Evolutionary conservation across 2,329 filamentous ascomycete genomes (phyloP).

Genomic region (Paraconiothyrium sp.): DNA sequence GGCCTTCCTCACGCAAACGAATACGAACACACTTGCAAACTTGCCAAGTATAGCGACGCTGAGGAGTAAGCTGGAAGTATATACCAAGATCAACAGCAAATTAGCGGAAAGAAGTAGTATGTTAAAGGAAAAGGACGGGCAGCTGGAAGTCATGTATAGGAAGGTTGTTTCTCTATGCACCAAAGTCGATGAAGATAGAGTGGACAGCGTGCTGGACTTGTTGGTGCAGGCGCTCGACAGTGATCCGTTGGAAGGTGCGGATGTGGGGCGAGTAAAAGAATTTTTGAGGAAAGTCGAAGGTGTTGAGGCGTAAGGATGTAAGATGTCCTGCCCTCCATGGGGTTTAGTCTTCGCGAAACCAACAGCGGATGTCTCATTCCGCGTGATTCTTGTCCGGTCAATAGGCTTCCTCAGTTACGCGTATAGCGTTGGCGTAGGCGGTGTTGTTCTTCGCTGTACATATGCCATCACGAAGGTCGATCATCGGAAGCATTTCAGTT

Average conservation of each 20-base stretch:
- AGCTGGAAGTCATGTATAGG: conserved; percentile 87
- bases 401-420: too few species aligned
- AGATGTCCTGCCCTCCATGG: background rate
- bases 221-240: conserved; percentile 90
- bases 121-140: conserved; percentile 80
- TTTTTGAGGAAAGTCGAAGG: conserved; percentile 83
- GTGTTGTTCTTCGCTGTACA: background rate
- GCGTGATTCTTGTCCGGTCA: too few species aligned
- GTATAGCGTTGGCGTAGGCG: background rate
- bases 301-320: conserved; percentile 46
- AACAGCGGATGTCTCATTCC: too few species aligned
- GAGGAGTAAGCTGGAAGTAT: conserved; percentile 73
- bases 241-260: conserved; percentile 73
- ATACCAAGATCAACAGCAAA: conserved; percentile 72
- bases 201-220: conserved; percentile 81
- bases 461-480: background rate
- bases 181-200: conserved; percentile 76
- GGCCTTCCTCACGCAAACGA: conserved; percentile 36
- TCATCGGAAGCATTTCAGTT: background rate
- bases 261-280: conserved; percentile 78
- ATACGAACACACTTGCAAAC: conserved; percentile 52
- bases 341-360: background rate
- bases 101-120: conserved; percentile 74
- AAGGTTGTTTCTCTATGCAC: conserved; percentile 90
- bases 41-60: conserved; percentile 55